Conservation (phyloP, 345 rosid genomes). For the Mallotus nudiflorus region DNA sequence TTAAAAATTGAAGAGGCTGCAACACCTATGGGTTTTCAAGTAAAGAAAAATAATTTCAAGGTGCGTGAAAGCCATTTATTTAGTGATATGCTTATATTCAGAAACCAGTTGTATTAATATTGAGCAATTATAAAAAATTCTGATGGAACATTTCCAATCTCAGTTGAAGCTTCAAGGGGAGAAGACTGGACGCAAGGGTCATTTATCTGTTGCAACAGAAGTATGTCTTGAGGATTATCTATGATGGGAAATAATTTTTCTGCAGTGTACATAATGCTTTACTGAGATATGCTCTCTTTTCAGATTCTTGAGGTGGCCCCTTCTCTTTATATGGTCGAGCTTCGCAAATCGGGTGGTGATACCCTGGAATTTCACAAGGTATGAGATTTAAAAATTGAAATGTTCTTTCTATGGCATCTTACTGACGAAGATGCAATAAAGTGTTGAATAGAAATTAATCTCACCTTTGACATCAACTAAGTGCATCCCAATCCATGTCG, state of each 20-base stretch:
- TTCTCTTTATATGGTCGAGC: conserved; percentile 91
- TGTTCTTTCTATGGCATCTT: background rate
- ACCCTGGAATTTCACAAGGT: conserved; percentile 98
- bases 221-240: conserved; percentile 32
- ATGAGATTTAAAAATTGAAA: background rate
- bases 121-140: conserved; percentile 7
- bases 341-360: conserved; percentile 93
- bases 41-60: conserved; percentile 92
- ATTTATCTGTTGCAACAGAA: conserved; percentile 89
- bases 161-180: conserved; percentile 94
- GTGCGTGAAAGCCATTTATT: conserved; percentile 27
- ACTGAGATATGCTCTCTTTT: background rate
- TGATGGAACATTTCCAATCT: conserved; percentile 1
- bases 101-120: background rate
- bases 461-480: background rate
- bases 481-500: background rate
- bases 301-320: conserved; percentile 98
- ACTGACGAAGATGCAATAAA: background rate
- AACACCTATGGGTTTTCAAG: conserved; percentile 84
- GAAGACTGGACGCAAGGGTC: conserved; percentile 99
- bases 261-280: background rate
- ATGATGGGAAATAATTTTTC: background rate
- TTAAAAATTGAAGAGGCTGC: conserved; percentile 90
- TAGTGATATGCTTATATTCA: background rate
- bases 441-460: background rate